A percentile compares a stretch with the other conserved stretches of the same genome.
phyloP scores from a whole-genome alignment of 179 eudicot genomes.

The Gypsophila paniculata region DNA sequence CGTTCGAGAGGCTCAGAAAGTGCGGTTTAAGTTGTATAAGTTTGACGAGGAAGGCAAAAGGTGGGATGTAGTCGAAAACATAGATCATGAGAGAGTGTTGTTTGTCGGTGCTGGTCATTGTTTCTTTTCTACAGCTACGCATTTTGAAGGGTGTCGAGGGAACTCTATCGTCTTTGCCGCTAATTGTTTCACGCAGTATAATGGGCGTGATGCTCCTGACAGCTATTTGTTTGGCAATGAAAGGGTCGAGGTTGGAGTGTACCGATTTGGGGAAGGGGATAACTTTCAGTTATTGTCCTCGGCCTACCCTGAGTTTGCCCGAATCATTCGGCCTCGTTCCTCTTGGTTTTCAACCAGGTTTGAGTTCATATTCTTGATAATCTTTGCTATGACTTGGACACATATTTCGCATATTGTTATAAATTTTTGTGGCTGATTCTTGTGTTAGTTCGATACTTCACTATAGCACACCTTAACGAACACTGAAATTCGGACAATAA shows the following conservation, averaged over 20 bases:
- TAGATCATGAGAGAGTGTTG: slow-evolving; percentile 17
- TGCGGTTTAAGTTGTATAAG: slow-evolving; percentile 18
- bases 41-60: background rate
- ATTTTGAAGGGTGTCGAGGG: slow-evolving; percentile 16
- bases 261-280: slow-evolving; percentile 9
- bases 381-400: too few species aligned
- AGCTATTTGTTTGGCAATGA: background rate
- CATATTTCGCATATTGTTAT: too few species aligned
- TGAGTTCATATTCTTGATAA: background rate
- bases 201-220: background rate
- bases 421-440: background rate
- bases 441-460: too few species aligned
- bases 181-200: slow-evolving; percentile 17
- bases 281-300: slow-evolving; percentile 7
- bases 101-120: slow-evolving; percentile 21
- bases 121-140: slow-evolving; percentile 16
- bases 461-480: too few species aligned
- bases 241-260: slow-evolving; percentile 11
- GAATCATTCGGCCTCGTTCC: slow-evolving; percentile 10
- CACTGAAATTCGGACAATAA: too few species aligned
- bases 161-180: slow-evolving; percentile 19
- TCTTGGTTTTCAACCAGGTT: slow-evolving; percentile 17
- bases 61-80: slow-evolving; percentile 11
- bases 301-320: slow-evolving; percentile 13
- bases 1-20: background rate